These are phyloP conservation scores for Aspergillus calidoustus DNA, from an alignment of 2,329 filamentous ascomycete species.

Conservation along the genomic window DNA sequence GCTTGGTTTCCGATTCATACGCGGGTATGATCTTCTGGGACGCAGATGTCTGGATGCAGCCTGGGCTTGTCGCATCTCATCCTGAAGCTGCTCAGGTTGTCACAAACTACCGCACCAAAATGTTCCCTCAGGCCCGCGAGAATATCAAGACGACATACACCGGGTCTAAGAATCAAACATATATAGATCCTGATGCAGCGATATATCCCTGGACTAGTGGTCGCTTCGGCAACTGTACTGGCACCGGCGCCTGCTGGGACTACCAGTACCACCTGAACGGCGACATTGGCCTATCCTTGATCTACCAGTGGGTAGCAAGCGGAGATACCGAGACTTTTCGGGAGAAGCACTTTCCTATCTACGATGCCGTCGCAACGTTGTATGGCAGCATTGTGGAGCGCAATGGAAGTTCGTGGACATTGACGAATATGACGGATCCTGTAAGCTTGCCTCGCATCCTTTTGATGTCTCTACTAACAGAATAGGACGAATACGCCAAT, in stretches of 20 bases:
- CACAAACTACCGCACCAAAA: conserved; percentile 65
- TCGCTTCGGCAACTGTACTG: conserved; percentile 70
- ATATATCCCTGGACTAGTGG: conserved; percentile 72
- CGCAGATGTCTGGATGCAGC: conserved; percentile 70
- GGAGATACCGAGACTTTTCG: conserved; percentile 63
- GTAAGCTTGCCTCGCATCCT: conserved; percentile 42
- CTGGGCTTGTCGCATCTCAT: conserved; percentile 66
- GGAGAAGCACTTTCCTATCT: conserved; percentile 63
- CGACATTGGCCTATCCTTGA: conserved; percentile 67
- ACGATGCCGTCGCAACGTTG: conserved; percentile 66
- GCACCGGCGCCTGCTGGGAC: conserved; percentile 67
- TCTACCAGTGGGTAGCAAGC: conserved; percentile 64
- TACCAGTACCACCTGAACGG: conserved; percentile 75
- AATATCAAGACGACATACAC: conserved; percentile 62
- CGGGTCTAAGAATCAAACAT: conserved; percentile 64
- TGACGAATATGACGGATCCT: conserved; percentile 73
- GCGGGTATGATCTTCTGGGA: conserved; percentile 70
- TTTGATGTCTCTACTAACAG: background rate
- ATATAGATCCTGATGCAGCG: conserved; percentile 62
- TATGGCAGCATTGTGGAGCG: conserved; percentile 64
- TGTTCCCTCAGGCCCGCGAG: conserved; percentile 61
- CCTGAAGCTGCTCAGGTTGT: conserved; percentile 67
- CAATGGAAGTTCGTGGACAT: conserved; percentile 60
- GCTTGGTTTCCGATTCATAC: conserved; percentile 69
- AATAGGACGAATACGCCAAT: conserved; percentile 69